Base-by-base conservation (phyloP, 2,329 filamentous ascomycete genomes). In the Bipolaris zeicola region DNA sequence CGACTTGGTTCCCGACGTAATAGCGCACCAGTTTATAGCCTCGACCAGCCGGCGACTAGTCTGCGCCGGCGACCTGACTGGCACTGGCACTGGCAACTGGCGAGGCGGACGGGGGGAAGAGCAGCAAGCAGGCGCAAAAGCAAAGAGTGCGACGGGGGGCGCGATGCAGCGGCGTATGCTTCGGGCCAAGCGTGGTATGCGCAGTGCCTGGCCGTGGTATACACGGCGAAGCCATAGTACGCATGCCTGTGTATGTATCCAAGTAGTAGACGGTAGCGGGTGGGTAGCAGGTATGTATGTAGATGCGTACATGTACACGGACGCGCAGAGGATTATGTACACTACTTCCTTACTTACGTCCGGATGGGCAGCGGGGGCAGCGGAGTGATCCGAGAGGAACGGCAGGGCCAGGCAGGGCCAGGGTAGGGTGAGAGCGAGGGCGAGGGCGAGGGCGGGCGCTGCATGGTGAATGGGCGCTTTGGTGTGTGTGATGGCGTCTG, bases 381-480 rank as follows among this genome's bases (percentile, higher is more conserved):
- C 44, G 44, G 54, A 53, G 50, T 53, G 54, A 44, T 52, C 44
- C 54, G 50, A 44, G 50, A 44, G 24, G 33, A 16, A 38, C 34
- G 34, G 47, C 18, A 50, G 34, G 28, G 28, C 44, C n/a, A 18
- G 34, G 28, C 51, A n/a, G 18, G 57, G 53, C 39, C 52, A 39
- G 52, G 51, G 48, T 48, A 56, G 34, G 34, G 28, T 44, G n/a
- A 26, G 24, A 6, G 24, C 24, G 4, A 26, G 24, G 26, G 26
- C 7, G 18, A 26, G 11, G 50, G 45, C 31, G 31, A 50, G 52
- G 33, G 45, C 53, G 53, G 57, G 37, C 57, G 57, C 54, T 61
- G 58, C 63, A 62, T 67, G 62, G 64, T 60, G 62, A 65, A 63
- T 56, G 58, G 68, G 63, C 60, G 63, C 62, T 54, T 57, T 66